Evolutionary conservation across 164 flowering plant species (phyloP).

Genomic region (Stephania cephalantha): DNA sequence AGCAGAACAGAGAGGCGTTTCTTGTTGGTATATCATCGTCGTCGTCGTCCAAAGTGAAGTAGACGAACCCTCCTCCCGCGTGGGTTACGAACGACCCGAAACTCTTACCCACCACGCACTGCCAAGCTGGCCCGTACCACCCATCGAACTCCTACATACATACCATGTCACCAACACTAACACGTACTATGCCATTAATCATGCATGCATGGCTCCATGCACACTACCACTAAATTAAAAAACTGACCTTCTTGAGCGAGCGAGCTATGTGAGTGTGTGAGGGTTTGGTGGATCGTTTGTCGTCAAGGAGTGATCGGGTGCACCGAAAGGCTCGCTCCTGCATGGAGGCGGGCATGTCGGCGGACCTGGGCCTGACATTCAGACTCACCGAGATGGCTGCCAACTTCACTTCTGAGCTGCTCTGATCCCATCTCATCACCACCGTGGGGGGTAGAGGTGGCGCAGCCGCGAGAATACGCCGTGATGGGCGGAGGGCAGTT

Average conservation of each 20-base stretch:
- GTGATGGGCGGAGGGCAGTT: no score
- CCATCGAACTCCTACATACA: constrained; percentile 13
- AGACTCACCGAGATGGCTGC: constrained; percentile 7
- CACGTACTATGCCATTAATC: not conserved
- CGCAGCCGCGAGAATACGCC: no score
- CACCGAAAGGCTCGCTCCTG: constrained; percentile 12
- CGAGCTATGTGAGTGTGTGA: constrained; percentile 6
- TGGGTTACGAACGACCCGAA: constrained; percentile 18
- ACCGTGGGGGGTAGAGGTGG: no score
- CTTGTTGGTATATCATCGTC: no score
- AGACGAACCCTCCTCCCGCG: constrained; percentile 14
- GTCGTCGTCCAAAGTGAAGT: constrained; percentile 9
- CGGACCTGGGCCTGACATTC: constrained; percentile 6
- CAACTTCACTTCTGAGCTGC: not conserved
- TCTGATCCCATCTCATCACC: not conserved
- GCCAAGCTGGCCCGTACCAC: constrained; percentile 17
- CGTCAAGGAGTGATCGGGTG: constrained; percentile 2
- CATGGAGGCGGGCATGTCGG: constrained; percentile 11
- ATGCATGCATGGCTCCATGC: not conserved
- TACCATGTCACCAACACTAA: not conserved
- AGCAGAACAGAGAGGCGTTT: constrained; percentile 6
- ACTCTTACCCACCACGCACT: constrained; percentile 17
- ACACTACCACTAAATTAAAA: not conserved
- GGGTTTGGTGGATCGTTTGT: not conserved
- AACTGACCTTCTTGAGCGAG: constrained; percentile 13